Evolutionary conservation across 192 early-diverging fungal genomes (phyloP).

Genomic region (Diversispora eburnea): DNA sequence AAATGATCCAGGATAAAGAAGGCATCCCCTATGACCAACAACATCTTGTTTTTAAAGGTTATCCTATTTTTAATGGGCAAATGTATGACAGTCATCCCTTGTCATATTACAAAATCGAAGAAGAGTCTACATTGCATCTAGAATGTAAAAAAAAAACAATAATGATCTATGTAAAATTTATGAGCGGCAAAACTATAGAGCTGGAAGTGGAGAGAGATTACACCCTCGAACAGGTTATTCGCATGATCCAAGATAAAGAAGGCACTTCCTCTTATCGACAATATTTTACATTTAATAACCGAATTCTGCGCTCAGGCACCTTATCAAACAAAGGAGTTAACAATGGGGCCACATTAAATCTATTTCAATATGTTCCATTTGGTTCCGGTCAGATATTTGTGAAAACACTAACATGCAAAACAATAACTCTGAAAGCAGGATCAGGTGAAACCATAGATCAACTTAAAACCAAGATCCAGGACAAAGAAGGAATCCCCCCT

Average conservation of each 20-base stretch:
- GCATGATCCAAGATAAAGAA: slow-evolving; percentile 74
- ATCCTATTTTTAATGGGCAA: no score
- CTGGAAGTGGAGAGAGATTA: slow-evolving; percentile 71
- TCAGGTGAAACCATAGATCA: slow-evolving; percentile 68
- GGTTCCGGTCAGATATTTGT: no score
- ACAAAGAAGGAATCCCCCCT: slow-evolving; percentile 72
- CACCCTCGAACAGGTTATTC: slow-evolving; percentile 65
- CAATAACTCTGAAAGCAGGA: slow-evolving; percentile 80
- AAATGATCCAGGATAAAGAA: slow-evolving; percentile 74
- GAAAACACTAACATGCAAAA: slow-evolving; percentile 84
- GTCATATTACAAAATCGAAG: slow-evolving; percentile 73
- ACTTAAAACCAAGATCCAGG: slow-evolving; percentile 29
- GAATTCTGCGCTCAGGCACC: slow-evolving; percentile 33
- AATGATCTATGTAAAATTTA: slow-evolving; percentile 44
- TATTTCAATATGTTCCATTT: slow-evolving; percentile 26
- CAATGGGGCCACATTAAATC: slow-evolving; percentile 36
- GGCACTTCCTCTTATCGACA: slow-evolving; percentile 28
- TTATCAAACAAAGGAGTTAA: no score
- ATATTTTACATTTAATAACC: no score
- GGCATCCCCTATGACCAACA: slow-evolving; percentile 71
- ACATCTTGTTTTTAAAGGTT: slow-evolving; percentile 73
- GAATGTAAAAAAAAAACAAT: slow-evolving; percentile 18
- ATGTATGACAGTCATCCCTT: slow-evolving; percentile 66
- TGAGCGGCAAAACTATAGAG: slow-evolving; percentile 90
- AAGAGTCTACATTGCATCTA: slow-evolving; percentile 68